phyloP scores from a whole-genome alignment of 345 rosid species.

The Dipteronia sinensis region DNA sequence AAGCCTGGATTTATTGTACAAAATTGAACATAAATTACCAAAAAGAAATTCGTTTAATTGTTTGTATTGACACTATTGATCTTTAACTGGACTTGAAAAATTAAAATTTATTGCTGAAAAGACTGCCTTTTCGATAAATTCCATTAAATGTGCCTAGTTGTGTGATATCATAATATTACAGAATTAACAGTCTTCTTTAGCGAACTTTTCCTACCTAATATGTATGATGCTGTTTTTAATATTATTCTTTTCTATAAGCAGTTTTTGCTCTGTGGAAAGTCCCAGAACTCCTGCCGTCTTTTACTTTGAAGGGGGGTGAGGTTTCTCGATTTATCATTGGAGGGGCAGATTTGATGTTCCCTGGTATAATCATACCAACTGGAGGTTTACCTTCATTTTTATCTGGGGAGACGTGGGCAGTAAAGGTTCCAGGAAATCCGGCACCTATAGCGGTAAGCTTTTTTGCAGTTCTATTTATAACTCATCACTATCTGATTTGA shows the following conservation, averaged over 20 bases:
- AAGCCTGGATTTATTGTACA: background rate
- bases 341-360: slow-evolving; percentile 99
- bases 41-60: background rate
- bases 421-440: slow-evolving; percentile 89
- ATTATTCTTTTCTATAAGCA: slow-evolving; percentile 33
- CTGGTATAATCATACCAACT: slow-evolving; percentile 71
- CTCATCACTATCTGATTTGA: background rate
- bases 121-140: background rate
- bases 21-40: background rate
- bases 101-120: background rate
- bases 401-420: slow-evolving; percentile 87
- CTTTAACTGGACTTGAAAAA: background rate
- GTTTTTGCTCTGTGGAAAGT: slow-evolving; percentile 94
- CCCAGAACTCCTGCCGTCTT: slow-evolving; percentile 80
- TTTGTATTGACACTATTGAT: background rate
- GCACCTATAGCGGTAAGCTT: slow-evolving; percentile 86
- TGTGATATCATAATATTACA: background rate
- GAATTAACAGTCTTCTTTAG: background rate
- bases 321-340: slow-evolving; percentile 87
- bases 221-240: background rate
- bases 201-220: background rate
- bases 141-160: background rate
- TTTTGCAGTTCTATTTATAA: background rate
- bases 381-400: slow-evolving; percentile 73
- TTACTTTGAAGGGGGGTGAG: slow-evolving; percentile 83